A percentile compares a stretch with the other conserved stretches of the same genome.
Evolutionary conservation across 768 basidiomycete genomes (phyloP).

Genomic region (Russula compacta): DNA sequence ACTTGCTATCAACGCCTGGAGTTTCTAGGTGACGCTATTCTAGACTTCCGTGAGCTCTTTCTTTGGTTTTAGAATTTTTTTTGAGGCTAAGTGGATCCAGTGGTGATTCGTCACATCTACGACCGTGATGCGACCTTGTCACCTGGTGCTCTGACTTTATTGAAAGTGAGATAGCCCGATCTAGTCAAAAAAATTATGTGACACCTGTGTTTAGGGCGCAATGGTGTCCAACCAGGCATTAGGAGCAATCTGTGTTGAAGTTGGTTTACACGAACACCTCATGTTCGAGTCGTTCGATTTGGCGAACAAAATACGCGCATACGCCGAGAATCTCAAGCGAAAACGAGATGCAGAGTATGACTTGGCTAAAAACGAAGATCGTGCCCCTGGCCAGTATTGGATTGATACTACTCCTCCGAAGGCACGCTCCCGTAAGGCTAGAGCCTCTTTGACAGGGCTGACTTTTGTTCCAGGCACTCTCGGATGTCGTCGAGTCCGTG

Average conservation of each 20-base stretch:
- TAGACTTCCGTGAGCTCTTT: slow-evolving; percentile 61
- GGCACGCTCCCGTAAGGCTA: slow-evolving; percentile 30
- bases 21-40: slow-evolving; percentile 79
- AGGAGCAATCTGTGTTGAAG: slow-evolving; percentile 65
- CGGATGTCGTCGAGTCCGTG: slow-evolving; percentile 73
- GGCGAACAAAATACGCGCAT: slow-evolving; percentile 42
- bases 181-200: neutral
- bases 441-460: neutral
- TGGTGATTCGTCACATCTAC: slow-evolving; percentile 66
- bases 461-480: slow-evolving; percentile 44
- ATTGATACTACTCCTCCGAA: slow-evolving; percentile 68
- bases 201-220: slow-evolving; percentile 43
- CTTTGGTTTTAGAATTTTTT: slow-evolving; percentile 3
- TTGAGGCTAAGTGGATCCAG: slow-evolving; percentile 30
- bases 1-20: slow-evolving; percentile 69
- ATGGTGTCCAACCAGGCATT: slow-evolving; percentile 81
- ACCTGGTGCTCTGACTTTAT: slow-evolving; percentile 68
- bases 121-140: slow-evolving; percentile 51
- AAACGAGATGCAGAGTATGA: slow-evolving; percentile 40
- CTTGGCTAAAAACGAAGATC: slow-evolving; percentile 39
- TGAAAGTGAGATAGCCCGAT: slow-evolving; percentile 45
- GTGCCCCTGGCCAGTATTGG: slow-evolving; percentile 68
- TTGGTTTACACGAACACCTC: slow-evolving; percentile 55
- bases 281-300: slow-evolving; percentile 48
- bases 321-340: slow-evolving; percentile 38